Conservation (phyloP, 192 early-diverging fungal species). For the Jimgerdemannia flammicorona region DNA sequence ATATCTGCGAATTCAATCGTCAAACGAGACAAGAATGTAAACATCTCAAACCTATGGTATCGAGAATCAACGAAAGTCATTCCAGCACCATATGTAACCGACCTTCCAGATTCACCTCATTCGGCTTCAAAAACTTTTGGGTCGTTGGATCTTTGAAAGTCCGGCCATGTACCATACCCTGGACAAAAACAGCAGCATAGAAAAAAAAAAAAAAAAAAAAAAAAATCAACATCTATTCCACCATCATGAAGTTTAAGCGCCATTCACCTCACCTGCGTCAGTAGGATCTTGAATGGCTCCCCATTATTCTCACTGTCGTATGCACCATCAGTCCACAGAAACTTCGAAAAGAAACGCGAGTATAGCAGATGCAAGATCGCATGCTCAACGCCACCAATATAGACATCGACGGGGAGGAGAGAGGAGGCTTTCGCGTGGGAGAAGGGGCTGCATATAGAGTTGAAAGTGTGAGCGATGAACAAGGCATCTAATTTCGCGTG, state of each 20-base stretch:
- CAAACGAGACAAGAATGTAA: neutral
- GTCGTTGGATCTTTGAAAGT: conserved; percentile 77
- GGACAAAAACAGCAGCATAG: conserved; percentile 9
- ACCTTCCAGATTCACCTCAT: conserved; percentile 64
- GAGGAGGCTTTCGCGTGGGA: conserved; percentile 42
- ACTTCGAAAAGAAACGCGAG: conserved; percentile 87
- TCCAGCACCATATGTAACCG: neutral
- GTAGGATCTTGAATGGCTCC: conserved; percentile 83
- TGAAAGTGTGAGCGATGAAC: neutral
- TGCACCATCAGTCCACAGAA: conserved; percentile 55
- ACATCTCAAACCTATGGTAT: too few species aligned
- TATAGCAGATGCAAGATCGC: conserved; percentile 93
- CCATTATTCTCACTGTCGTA: conserved; percentile 35
- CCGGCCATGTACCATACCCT: conserved; percentile 91
- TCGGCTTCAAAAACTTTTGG: conserved; percentile 69
- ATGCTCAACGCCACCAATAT: conserved; percentile 95
- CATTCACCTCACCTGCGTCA: conserved; percentile 60
- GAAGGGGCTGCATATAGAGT: conserved; percentile 38
- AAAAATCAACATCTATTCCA: neutral
- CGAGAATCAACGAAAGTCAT: neutral
- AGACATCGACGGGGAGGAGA: conserved; percentile 82
- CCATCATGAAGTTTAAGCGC: neutral
- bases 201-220: too few species aligned
- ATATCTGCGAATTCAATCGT: conserved; percentile 18
- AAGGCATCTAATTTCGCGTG: neutral